Evolutionary conservation across 2,329 filamentous ascomycete genomes (phyloP), one percentile per base, ranked within the genome.

Genomic region (Aspergillus transmontanensis): DNA sequence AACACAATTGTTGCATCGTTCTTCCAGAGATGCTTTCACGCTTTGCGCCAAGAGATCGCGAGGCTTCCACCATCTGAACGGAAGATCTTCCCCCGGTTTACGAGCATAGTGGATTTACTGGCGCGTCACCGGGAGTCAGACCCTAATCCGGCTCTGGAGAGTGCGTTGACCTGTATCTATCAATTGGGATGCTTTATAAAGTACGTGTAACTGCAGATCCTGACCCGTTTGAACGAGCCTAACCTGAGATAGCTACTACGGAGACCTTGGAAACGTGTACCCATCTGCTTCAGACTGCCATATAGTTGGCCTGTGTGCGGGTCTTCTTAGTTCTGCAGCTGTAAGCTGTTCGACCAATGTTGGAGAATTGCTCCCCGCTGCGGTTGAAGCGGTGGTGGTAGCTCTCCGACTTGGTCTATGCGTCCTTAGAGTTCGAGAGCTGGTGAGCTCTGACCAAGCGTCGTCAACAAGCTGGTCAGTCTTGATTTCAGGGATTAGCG

Each of bases 111-210:
- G 46, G 77, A 80, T 63, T 70, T 80, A 14, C 68, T 80, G 6
- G 71, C 74, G 41, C 69, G 74, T 60, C 73, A 76, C 59, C 69
- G 70, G 19, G 73, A 76, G 60, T 71, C 68, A 4, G 71, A 71
- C 6, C 71, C 73, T 1, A 76, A 80, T 58, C 74, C 79, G 51
- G 78, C 78, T 21, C 62, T 82, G 32, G 80, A 81, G 64, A 81
- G 79, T 58, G 75, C 78, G 9, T 73, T 82, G 60, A 77, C 79
- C 59, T 80, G 76, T 54, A 77, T 82, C 45, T 77, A 80, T 61
- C 80, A 82, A 61, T 64, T 82, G 39, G 77, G 72, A 63, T 77
- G 75, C 64, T 82, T 80, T 63, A 79, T 81, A 59, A 77, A 78
- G 80, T 82, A 73, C 75, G 78, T 50, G 5, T 4, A 10, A n/a